Evolutionary conservation across 441 rosid genomes (phyloP), one percentile per base, ranked within the genome.

Genomic region (Pelargonium australe): DNA sequence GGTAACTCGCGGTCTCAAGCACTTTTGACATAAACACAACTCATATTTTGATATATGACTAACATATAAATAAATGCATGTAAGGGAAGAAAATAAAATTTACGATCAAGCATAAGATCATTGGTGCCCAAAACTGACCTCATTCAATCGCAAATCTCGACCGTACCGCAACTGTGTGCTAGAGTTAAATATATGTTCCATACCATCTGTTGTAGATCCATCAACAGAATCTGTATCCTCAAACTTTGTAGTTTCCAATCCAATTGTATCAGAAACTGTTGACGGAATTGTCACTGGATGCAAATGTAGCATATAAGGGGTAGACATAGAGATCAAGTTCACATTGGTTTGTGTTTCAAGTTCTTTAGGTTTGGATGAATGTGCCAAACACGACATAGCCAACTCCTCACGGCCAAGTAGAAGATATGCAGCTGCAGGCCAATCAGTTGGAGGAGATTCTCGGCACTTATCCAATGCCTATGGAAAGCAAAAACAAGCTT

Each of bases 391-490:
- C 7, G 93, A 87, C 75, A 84, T 80, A 78, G 97, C 96, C 79
- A 95, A 77, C 80, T 95, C 99, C 81, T 92, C 95, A 73, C 98
- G 91, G 70, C 98, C 95, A 81, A 95, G 91, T 78, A 95, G 95
- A 73, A 90, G 82, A 80, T 90, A 95, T 65, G 96, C 99, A 75
- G 92, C 84, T 7, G 90, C 93, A 76, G 99, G 92, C 99, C 99
- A 95, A 76, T 89, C 94, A 63, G 84, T 81, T 7, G 99, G 97
- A 72, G 99, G 98, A 76, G 89, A 90, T 81, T 90, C 99, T 67
- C 98, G 86, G 72, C 98, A 92, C 80, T 85, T 88, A 79, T 90
- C 96, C 81, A 92, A 77, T 69, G 96, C 98, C 99, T 92, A 76
- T 64, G 70, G 77, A 80, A 75, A 34, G 68, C 77, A 75, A 25